phyloP scores from a whole-genome alignment of 495 filamentous ascomycete genomes.

The Penicillium psychrofluorescens region DNA sequence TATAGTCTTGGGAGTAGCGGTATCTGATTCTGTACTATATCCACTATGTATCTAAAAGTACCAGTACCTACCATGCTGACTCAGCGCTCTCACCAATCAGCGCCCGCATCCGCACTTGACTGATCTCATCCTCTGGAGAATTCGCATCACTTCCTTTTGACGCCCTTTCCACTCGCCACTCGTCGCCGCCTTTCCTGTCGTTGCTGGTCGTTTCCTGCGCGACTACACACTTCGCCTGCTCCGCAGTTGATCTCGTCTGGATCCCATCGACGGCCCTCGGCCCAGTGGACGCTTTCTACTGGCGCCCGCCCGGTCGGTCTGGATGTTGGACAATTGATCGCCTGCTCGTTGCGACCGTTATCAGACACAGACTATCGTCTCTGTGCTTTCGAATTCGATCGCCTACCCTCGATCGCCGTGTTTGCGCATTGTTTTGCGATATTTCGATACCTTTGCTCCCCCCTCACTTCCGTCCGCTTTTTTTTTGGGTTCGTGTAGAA shows the following conservation, averaged over 20 bases:
- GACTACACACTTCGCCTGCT: not conserved
- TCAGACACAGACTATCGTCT: not conserved
- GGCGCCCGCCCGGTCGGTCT: not conserved
- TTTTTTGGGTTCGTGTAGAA: constrained; percentile 7
- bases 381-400: not conserved
- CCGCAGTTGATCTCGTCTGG: not conserved
- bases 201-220: too few relatives aligned
- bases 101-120: constrained; percentile 2
- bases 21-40: not conserved
- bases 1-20: not conserved
- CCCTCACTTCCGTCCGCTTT: constrained; percentile 1
- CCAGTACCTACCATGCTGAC: constrained; percentile 8
- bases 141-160: too few relatives aligned
- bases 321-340: constrained; percentile 6
- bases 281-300: constrained; percentile 3
- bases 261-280: not conserved
- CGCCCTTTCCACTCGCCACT: too few relatives aligned
- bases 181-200: too few relatives aligned
- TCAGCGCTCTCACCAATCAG: constrained; percentile 9
- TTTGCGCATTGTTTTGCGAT: not conserved
- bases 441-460: not conserved
- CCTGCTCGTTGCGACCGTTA: constrained; percentile 1
- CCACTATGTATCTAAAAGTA: too few relatives aligned
- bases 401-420: not conserved
- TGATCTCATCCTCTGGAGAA: constrained; percentile 1